Base-by-base conservation (phyloP, 192 early-diverging fungal genomes). In the Gryganskiella cystojenkinii region DNA sequence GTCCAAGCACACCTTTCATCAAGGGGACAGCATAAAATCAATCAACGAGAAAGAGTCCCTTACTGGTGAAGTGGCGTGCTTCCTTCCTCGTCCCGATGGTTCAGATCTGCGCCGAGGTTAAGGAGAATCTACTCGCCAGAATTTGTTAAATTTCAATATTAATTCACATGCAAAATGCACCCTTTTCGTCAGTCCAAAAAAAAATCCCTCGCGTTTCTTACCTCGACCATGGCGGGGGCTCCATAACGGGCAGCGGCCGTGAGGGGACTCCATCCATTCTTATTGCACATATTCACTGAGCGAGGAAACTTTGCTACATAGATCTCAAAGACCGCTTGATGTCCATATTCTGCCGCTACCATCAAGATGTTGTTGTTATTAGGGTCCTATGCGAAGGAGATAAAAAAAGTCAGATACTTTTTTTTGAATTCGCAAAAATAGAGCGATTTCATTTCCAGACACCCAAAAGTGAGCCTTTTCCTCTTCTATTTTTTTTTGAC, bases 61-160 rank as follows among this genome's bases (percentile, higher is more conserved):
- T 76, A 76, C 72, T 76, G 72, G 50, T 76, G 72, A 8, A 76
- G 43, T 9, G 72, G 51, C 11, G 72, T 76, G 33, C 53, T 76
- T 34, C 72, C 72, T 61, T 76, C 72, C 1, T 76, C 72, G 24
- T 76, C 72, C 31, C 64, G 64, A 47, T 76, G 72, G 56, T 76
- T 67, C 58, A 76, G 17, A 31, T 76, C 72, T 10, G 72, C 72
- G 8, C 72, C 72, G 24, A 76, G 65, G 6, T 67, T 57, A 56
- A 76, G 72, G 9, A 67, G 28, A 35, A 67, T 67, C 72, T 76
- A 63, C 51, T 58, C 31, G 43, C 20, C 3, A 34, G 14, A 44
- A 27, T 25, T n/a, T n/a, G 50, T 19, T n/a, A 43, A 52, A 15
- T 22, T 20, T 30, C 17, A 54, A 15, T 25, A 22, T 47, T 4